Base-by-base conservation (phyloP, 305 asterid genomes). In the Ajuga reptans region DNA sequence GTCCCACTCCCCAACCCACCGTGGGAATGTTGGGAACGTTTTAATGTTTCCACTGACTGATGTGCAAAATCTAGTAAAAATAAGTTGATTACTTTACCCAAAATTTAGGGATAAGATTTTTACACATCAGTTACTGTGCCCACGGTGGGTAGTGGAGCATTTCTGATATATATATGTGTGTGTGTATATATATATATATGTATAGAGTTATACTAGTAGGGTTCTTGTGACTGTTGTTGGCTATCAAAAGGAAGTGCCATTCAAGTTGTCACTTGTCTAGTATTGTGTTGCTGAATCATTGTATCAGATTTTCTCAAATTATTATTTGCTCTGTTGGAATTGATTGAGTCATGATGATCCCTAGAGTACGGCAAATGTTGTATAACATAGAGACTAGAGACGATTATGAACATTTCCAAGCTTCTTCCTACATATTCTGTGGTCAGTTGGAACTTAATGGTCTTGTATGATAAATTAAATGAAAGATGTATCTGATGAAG, bases 391-490 rank as follows among this genome's bases (percentile, higher is more conserved):
- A 4, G 49, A 62, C 34, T 10, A 64, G 2, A 4, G 49, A 62
- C 45, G 33, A 61, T 68, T 42, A 50, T 36, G 72, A 43, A 56
- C 58, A 67, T 64, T 46, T 58, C 3, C 46, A 24, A 34, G 54
- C 62, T 37, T 63, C 37, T 9, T 15, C 64, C 16, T 31, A 45
- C 45, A 37, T 34, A n/a, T 68, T 61, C 1, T 27, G 58, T 36
- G 45, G 51, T 47, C 2, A 21, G 8, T 18, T 43, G 66, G 18
- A 31, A 8, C 64, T 5, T 64, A 45, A 55, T 64, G 71, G 12
- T 47, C 45, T 59, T 37, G 15, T 43, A 27, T 34, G 41, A 5
- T 57, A 66, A 49, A 27, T 45, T 55, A 21, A 36, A 37, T 49
- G 49, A 49, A 49, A 4, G 62, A 41, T 50, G 64, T 33, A 63